Evolutionary conservation across 257 asterid genomes (phyloP).

Genomic region (Lithospermum erythrorhizon): DNA sequence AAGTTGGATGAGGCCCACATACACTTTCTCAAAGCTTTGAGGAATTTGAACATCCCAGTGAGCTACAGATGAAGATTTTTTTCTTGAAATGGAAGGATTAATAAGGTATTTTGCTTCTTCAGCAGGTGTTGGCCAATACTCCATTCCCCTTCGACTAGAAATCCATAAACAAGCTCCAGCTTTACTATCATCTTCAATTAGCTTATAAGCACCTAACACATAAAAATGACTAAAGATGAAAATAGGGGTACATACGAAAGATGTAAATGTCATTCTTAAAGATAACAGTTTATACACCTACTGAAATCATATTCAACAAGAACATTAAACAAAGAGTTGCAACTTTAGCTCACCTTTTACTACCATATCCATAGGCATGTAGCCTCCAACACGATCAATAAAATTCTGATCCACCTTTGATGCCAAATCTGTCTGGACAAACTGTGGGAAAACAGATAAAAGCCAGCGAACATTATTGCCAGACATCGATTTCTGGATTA

Average conservation of each 20-base stretch:
- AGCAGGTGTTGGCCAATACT: constrained; percentile 83
- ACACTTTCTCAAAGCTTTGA: constrained; percentile 76
- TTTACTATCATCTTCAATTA: constrained; percentile 69
- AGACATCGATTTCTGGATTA: constrained; percentile 8
- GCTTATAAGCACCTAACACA: constrained; percentile 70
- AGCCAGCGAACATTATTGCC: neutral
- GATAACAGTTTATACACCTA: neutral
- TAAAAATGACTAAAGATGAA: constrained; percentile 4
- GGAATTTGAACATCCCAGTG: constrained; percentile 53
- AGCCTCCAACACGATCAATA: constrained; percentile 50
- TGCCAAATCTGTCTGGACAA: constrained; percentile 69
- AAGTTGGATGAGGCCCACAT: neutral
- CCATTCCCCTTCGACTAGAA: constrained; percentile 70
- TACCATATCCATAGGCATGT: constrained; percentile 69
- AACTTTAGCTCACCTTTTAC: constrained; percentile 45
- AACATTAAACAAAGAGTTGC: neutral
- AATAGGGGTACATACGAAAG: neutral
- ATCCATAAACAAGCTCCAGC: constrained; percentile 96
- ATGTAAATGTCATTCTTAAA: neutral
- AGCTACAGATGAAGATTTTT: constrained; percentile 32
- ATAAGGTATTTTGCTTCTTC: constrained; percentile 69
- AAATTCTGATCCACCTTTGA: constrained; percentile 29
- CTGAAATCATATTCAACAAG: neutral
- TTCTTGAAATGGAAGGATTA: constrained; percentile 25
- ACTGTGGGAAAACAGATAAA: constrained; percentile 36